Evolutionary conservation across 2,329 filamentous ascomycete genomes (phyloP), one percentile per base, ranked within the genome.

Genomic region (Exophiala sp.): DNA sequence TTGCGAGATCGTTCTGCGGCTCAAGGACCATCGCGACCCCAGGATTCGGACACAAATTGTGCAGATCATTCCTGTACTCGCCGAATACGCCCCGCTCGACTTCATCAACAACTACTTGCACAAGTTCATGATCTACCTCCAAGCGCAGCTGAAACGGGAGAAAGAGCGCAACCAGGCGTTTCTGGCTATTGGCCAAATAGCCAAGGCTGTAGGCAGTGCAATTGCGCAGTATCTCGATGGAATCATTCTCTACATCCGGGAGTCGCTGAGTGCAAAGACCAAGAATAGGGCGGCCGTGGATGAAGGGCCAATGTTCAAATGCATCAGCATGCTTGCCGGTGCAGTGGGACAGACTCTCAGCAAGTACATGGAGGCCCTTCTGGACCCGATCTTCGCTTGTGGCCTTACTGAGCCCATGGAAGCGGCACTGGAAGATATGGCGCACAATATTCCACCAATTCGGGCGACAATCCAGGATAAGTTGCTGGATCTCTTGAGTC

Each of bases 341-440:
- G 93, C 93, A 2, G 93, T 97, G 23, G 93, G 93, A 1, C 93
- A 98, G 70, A 93, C 91, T 0, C 75, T 98, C 46, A 97, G 88
- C 76, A 98, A 97, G 70, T 96, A 97, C 65, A 96, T 98, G 82
- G 90, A 96, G 65, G 87, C 90, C 10, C 73, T 98, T 22, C 78
- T 98, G 8, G 91, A 96, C 60, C 90, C 94, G 9, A 96, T 98
- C 52, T 98, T 98, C 68, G 90, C 88, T 13, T 98, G 93, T 65
- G 93, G 95, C 42, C 76, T 98, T 45, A 96, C 89, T 30, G 86
- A 91, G 49, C 93, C 94, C 59, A 78, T 98, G 19, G 96, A 91
- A 0, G 90, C 97, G 65, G 94, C 94, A 2, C 75, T 98, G 46
- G 90, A 97, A 18, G 94, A 98, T 64, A 96, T 98, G 87, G 93